Evolutionary conservation across 208 protist genomes (phyloP), one percentile per base, ranked within the genome.

Genomic region (Leishmania amazonensis): DNA sequence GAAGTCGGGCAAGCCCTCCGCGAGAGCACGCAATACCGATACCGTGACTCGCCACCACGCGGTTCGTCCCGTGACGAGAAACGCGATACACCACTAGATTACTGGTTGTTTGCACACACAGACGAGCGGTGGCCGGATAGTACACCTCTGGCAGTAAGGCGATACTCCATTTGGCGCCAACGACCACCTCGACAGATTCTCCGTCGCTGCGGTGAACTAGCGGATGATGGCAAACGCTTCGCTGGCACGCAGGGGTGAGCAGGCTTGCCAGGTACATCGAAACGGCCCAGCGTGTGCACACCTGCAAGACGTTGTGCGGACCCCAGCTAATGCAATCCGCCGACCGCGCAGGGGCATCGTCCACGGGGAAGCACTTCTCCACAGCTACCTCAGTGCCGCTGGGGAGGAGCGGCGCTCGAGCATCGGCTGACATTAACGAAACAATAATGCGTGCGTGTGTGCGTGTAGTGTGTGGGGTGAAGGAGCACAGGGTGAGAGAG

Each of bases 31-130:
- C 86, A 65, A 93, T 72, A 28, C 89, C 89, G 45, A 93, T 78
- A 28, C 89, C 89, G 38, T 84, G 74, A 75, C 89, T 93, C 35
- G 74, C 78, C 49, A 81, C 38, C 74, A 89, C 81, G 21, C 78
- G 80, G 57, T 70, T 47, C 38, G 62, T 40, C 1, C 78, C 84
- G 60, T 78, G 79, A 3, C 94, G 89, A 3, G 81, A 73, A 40
- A 97, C 92, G n/a, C 90, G 89, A 84, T 97, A 96, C 40, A 96
- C 84, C 57, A 96, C 83, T 6, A 96, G 64, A 60, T 94, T 87
- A 47, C 87, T 83, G 49, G 88, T 88, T 1, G 91, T 95, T 75
- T 87, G 84, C 53, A 96, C 92, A 72, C 91, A 93, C 62, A 97
- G 76, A 38, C 92, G 85, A 38, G 87, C 87, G 35, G 83, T 81